These are phyloP conservation scores for Fraxinus quadrangulata DNA, from an alignment of 257 asterid species.

Conservation along the genomic window DNA sequence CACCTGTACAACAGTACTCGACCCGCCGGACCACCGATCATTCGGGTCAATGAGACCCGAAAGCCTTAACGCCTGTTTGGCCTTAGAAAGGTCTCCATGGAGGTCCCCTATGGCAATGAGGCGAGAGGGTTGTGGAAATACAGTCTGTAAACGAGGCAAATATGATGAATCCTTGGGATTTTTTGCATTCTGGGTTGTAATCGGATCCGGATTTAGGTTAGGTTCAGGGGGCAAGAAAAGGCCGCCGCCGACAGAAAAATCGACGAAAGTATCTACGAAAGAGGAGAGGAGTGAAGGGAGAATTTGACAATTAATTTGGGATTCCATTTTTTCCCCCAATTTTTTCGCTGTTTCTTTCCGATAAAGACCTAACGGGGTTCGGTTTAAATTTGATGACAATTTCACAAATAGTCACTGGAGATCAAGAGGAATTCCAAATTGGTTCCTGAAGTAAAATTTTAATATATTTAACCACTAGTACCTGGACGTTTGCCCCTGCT, in stretches of 20 bases:
- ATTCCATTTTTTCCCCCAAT: constrained; percentile 25
- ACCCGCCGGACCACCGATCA: constrained; percentile 82
- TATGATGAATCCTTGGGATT: neutral
- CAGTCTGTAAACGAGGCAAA: constrained; percentile 45
- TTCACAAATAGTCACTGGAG: neutral
- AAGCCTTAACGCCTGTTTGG: constrained; percentile 70
- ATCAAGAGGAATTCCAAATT: neutral
- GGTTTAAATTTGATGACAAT: neutral
- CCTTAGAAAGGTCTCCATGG: constrained; percentile 88
- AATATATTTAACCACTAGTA: no score
- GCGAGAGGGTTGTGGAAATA: constrained; percentile 64
- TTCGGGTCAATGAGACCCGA: constrained; percentile 63
- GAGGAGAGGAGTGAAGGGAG: constrained; percentile 65
- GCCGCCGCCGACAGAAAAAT: constrained; percentile 93
- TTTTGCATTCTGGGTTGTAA: neutral
- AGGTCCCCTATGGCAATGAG: constrained; percentile 87
- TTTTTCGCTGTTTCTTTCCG: neutral
- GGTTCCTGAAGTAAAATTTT: neutral
- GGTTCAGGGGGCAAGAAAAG: constrained; percentile 60
- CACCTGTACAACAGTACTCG: constrained; percentile 80
- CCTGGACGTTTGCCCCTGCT: no score
- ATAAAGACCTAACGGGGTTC: neutral
- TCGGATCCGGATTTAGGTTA: constrained; percentile 2
- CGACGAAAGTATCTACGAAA: constrained; percentile 79
- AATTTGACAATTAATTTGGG: constrained; percentile 47